A percentile compares a stretch with the other conserved stretches of the same genome.
Evolutionary conservation across 75 land plant genomes (phyloP).

Genomic region (Selaginella moellendorffii): DNA sequence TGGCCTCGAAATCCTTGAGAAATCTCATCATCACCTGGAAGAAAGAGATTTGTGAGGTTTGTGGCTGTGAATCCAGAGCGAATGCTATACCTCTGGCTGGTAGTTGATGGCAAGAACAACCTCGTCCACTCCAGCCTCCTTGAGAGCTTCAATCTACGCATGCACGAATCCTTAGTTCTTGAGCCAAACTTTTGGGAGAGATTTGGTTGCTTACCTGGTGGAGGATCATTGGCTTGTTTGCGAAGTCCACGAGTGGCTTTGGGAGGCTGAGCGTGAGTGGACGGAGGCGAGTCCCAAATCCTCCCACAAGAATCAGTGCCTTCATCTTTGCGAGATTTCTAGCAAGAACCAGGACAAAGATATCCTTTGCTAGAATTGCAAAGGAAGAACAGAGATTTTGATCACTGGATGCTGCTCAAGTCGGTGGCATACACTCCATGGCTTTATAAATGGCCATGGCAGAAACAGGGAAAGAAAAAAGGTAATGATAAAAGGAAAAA

Average conservation of each 20-base stretch:
- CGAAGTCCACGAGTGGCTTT: slow-evolving; percentile 92
- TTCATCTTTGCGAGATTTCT: slow-evolving; percentile 33
- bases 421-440: too few relatives aligned
- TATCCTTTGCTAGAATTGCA: too few relatives aligned
- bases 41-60: not conserved
- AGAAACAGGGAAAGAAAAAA: too few relatives aligned
- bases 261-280: slow-evolving; percentile 87
- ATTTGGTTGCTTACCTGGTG: slow-evolving; percentile 47
- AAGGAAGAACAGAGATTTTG: too few relatives aligned
- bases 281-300: slow-evolving; percentile 81
- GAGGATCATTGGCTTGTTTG: slow-evolving; percentile 90
- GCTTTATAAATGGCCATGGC: too few relatives aligned
- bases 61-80: not conserved
- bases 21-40: slow-evolving; percentile 6
- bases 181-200: not conserved
- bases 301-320: slow-evolving; percentile 93
- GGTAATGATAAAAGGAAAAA: too few relatives aligned
- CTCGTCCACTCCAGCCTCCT: slow-evolving; percentile 2
- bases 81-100: not conserved
- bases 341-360: too few relatives aligned
- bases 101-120: not conserved
- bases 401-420: too few relatives aligned
- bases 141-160: not conserved
- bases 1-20: slow-evolving; percentile 4
- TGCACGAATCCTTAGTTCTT: not conserved